Base-by-base conservation (phyloP, 2,329 filamentous ascomycete species). In the Raffaelea deltoideospora region DNA sequence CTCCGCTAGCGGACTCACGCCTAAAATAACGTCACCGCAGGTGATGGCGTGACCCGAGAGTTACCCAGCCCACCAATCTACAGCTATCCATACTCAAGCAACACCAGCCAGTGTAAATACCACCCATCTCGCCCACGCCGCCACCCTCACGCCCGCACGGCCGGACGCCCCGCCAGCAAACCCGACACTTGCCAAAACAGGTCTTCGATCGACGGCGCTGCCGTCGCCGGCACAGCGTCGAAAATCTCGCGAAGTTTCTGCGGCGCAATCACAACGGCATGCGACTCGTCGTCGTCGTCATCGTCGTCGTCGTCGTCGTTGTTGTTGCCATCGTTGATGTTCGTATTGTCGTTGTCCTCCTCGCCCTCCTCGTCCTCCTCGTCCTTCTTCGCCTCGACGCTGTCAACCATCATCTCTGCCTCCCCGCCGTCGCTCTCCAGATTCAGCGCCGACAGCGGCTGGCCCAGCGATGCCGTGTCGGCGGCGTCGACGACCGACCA, bases 131-230 rank as follows among this genome's bases (percentile, higher is more conserved):
- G 23, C 23, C 23, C 8, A 13, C 23, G 8, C 23, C 23, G 23
- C 8, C 8, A 8, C 8, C 23, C 13, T 26, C 23, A 26, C 23
- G 30, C 14, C 18, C 14, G 18, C 17, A 21, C 26, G 5, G 10
- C 15, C 21, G 37, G 33, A 20, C 34, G 32, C 15, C 33, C 37
- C 10, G 33, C 67, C 51, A 80, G 74, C 43, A 83, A 51, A 5
- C 63, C 70, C 11, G 79, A 69, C 28, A 88, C 76, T 53, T 76
- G 72, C 53, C 79, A 75, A 51, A 87, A 86, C 59, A 84, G 69
- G 43, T 85, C 80, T 53, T 79, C 74, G 18, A 87, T 70, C 10
- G 79, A 72, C 18, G 78, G 76, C 48, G 79, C 67, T 1, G 78
- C 76, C 50, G 79, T 80, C 4, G 76, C 69, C 3, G 77, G 74